phyloP scores from a whole-genome alignment of 306 rosid genomes.

The Pueraria montana region DNA sequence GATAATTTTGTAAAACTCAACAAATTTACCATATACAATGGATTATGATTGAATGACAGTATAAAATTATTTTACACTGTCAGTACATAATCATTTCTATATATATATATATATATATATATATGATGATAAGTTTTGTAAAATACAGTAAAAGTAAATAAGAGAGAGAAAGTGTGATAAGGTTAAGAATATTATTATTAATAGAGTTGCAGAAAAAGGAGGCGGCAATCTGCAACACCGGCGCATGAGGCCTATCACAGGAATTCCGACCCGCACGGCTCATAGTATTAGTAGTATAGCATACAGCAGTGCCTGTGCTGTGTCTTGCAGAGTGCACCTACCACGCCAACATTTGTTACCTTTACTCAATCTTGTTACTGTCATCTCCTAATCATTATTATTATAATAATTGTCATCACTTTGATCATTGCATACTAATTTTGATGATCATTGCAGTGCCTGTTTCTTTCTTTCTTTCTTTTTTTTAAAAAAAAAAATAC shows the following conservation, averaged over 20 bases:
- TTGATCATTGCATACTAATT: neutral
- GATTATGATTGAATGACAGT: too few relatives aligned
- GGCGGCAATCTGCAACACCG: slow-evolving; percentile 45
- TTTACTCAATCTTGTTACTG: neutral
- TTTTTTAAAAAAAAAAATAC: too few relatives aligned
- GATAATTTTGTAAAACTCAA: too few relatives aligned
- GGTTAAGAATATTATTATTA: too few relatives aligned
- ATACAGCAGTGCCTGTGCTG: neutral
- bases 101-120: too few relatives aligned
- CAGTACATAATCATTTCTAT: too few relatives aligned
- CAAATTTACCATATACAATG: too few relatives aligned
- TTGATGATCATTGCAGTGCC: neutral
- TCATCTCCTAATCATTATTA: neutral
- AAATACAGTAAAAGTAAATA: neutral
- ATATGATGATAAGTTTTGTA: neutral
- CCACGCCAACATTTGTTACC: neutral
- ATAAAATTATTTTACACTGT: too few relatives aligned
- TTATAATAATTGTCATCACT: neutral
- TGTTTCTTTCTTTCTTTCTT: too few relatives aligned
- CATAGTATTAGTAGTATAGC: too few relatives aligned
- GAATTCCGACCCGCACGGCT: slow-evolving; percentile 34
- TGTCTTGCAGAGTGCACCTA: neutral
- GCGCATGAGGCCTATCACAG: slow-evolving; percentile 38
- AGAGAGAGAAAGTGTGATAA: neutral
- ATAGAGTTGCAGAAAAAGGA: slow-evolving; percentile 13